Evolutionary conservation across 306 rosid species (phyloP).

Genomic region (Lathyrus tuberosus): DNA sequence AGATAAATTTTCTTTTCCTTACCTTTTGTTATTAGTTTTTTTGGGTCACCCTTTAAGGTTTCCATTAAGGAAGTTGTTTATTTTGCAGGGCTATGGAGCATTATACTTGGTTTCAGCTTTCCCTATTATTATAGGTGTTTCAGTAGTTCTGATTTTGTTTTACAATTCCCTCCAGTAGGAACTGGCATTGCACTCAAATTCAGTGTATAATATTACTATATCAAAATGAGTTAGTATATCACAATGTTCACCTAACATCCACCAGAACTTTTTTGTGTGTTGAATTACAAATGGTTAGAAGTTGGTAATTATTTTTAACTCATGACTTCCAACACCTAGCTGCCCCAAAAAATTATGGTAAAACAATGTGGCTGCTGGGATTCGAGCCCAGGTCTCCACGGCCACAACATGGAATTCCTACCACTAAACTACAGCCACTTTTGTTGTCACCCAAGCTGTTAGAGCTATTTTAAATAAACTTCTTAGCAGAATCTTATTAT

Average conservation of each 20-base stretch:
- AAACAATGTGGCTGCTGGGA: no score
- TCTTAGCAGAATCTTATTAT: not conserved
- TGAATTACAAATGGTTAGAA: no score
- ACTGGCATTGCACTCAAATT: constrained; percentile 18
- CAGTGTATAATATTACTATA: constrained; percentile 43
- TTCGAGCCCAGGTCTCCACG: no score
- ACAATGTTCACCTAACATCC: no score
- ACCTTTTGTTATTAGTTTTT: not conserved
- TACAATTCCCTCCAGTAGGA: constrained; percentile 87
- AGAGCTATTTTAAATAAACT: not conserved
- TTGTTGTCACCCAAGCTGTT: not conserved
- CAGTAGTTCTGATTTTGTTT: constrained; percentile 87
- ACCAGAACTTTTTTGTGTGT: no score
- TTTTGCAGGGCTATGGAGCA: constrained; percentile 96
- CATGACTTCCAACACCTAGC: no score
- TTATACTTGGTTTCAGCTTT: constrained; percentile 86
- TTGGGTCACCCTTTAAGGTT: constrained; percentile 28
- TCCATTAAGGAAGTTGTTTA: constrained; percentile 40
- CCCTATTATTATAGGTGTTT: constrained; percentile 87
- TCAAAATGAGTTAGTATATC: constrained; percentile 34
- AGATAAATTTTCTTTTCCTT: not conserved
- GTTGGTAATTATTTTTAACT: no score
- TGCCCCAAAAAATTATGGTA: no score
- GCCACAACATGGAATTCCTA: no score
- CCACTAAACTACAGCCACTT: no score